Base-by-base conservation (phyloP, 768 basidiomycete genomes). In the Trametes elegans region DNA sequence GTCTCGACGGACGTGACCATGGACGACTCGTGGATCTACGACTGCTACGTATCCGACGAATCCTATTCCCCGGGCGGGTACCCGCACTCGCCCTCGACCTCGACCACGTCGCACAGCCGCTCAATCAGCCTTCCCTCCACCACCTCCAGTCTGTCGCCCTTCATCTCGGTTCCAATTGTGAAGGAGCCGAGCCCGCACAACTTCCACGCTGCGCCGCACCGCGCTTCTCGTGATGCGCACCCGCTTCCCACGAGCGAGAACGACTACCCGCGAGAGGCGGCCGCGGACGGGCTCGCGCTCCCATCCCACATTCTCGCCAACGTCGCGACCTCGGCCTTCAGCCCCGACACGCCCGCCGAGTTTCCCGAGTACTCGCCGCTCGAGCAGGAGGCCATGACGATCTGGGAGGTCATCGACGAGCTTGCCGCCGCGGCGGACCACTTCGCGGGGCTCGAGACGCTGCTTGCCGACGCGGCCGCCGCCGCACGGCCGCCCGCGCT, bases 1-100 rank as follows among this genome's bases (percentile, higher is more conserved):
- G 39, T 29, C 28, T 42, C 51, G 9, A 34, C 45, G 11, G 52
- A 59, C 1, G 24, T 48, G 28, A 49, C 42, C 27, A 50, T 59
- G 57, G 57, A 59, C 31, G 57, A 59, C 43, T 21, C 50, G 4
- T 59, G 57, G 57, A 59, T 59, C 27, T 59, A 59, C 35, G 57
- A 59, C 57, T 59, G 57, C 23, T 59, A 59, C 36, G 51, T 53
- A 14, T 44, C 57, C 35, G 52, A 59, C 29, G 57, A 59, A 18
- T 38, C 47, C n/a, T 46, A 47, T 23, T 59, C 57, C 3, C 57
- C 57, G 16, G 51, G 45, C 16, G 46, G 40, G 1, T 59, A 53
- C 38, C 51, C 57, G 8, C 52, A 42, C 23, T 49, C 57, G 9
- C 57, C 57, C 29, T 49, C 57, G 14, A 54, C 48, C 23, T 42